phyloP scores from a whole-genome alignment of 495 filamentous ascomycete species.

The Haplographium delicatum region DNA sequence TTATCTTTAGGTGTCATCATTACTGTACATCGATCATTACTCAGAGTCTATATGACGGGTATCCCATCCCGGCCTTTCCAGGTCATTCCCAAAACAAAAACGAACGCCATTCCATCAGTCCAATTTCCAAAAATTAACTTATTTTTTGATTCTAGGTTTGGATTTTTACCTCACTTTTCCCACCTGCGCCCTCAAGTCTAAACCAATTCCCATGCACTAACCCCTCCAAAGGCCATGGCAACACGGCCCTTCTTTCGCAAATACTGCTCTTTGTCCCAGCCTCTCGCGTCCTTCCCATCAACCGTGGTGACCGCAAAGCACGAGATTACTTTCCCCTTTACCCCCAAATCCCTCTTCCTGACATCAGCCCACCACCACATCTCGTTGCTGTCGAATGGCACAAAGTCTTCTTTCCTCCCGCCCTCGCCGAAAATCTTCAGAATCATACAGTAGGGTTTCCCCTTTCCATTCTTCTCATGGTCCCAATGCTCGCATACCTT shows the following conservation, averaged over 20 bases:
- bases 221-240: conserved; percentile 55
- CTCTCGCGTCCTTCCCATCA: conserved; percentile 59
- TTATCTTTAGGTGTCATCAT: too few species aligned
- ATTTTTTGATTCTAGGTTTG: too few species aligned
- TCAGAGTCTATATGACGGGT: too few species aligned
- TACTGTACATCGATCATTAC: too few species aligned
- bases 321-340: conserved; percentile 58
- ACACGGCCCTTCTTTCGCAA: conserved; percentile 47
- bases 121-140: too few species aligned
- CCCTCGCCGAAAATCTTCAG: conserved; percentile 61
- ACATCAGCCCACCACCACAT: conserved; percentile 74
- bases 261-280: conserved; percentile 63
- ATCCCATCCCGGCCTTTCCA: too few species aligned
- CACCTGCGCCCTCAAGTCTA: conserved; percentile 17
- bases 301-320: conserved; percentile 59
- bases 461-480: conserved; percentile 54
- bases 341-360: conserved; percentile 55
- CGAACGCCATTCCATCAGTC: too few species aligned
- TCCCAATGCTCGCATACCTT: conserved; percentile 78
- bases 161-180: too few species aligned
- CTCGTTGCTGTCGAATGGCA: conserved; percentile 58
- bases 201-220: conserved; percentile 69
- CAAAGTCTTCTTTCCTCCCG: conserved; percentile 59
- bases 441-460: conserved; percentile 59
- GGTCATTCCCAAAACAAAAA: too few species aligned